Percentiles rank a stretch among this genome's conserved stretches.
These are phyloP conservation scores for Xylaria sp. DNA, from an alignment of 2,329 filamentous ascomycete genomes.

Conservation along the genomic window DNA sequence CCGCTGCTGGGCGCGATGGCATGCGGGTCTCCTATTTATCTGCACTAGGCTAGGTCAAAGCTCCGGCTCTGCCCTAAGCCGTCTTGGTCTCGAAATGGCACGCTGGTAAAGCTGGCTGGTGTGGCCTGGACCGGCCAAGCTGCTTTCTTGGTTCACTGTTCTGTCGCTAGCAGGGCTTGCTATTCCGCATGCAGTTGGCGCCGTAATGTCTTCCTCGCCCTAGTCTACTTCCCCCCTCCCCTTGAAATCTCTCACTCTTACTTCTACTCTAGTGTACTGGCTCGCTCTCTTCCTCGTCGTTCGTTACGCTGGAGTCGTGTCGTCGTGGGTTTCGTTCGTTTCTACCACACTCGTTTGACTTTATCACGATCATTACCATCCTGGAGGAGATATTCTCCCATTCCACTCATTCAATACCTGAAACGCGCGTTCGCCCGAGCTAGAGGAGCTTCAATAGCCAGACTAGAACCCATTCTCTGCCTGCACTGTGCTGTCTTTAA, in stretches of 20 bases:
- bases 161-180: conserved; percentile 15
- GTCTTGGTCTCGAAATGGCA: conserved; percentile 17
- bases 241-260: conserved; percentile 3
- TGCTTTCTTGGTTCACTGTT: conserved; percentile 17
- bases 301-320: conserved; percentile 38
- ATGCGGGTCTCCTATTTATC: conserved; percentile 16
- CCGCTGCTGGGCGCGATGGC: conserved; percentile 13
- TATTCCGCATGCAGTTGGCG: conserved; percentile 18
- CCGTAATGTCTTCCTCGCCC: conserved; percentile 28
- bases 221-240: conserved; percentile 16
- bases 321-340: conserved; percentile 36
- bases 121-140: conserved; percentile 30
- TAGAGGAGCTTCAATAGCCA: conserved; percentile 6
- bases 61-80: conserved; percentile 5
- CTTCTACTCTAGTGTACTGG: neutral
- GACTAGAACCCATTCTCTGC: neutral
- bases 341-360: conserved; percentile 34
- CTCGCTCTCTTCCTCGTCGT: conserved; percentile 26
- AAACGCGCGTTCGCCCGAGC: conserved; percentile 1
- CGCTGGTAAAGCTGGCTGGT: neutral
- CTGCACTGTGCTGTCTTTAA: conserved; percentile 2
- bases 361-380: conserved; percentile 24
- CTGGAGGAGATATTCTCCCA: conserved; percentile 39
- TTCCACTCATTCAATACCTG: conserved; percentile 34
- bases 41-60: conserved; percentile 1